phyloP scores from a whole-genome alignment of 2,329 filamentous ascomycete genomes.

The Aspergillus sp. region DNA sequence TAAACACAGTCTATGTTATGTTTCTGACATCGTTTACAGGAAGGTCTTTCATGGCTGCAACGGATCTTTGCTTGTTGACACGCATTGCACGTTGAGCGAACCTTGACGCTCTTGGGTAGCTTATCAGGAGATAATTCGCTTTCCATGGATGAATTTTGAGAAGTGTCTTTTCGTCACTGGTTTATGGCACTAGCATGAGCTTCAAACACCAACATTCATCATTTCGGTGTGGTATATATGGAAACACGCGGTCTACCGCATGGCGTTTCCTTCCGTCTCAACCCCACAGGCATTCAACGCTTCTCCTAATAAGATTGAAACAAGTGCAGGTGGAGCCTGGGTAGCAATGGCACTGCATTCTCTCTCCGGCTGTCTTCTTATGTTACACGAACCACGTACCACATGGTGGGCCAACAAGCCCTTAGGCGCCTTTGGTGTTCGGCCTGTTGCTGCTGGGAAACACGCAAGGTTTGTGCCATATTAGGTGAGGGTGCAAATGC shows the following conservation, averaged over 20 bases:
- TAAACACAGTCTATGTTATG: constrained; percentile 37
- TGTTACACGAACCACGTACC: constrained; percentile 16
- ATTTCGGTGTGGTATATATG: constrained; percentile 3
- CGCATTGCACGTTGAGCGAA: constrained; percentile 40
- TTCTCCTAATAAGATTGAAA: not conserved
- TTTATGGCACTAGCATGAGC: not conserved
- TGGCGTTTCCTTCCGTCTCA: not conserved
- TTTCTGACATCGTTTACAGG: constrained; percentile 35
- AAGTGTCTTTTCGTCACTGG: no score
- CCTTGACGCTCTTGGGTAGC: constrained; percentile 35
- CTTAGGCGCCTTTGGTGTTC: not conserved
- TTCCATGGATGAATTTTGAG: not conserved
- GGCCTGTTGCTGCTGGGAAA: not conserved
- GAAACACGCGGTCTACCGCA: not conserved
- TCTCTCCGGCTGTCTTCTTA: not conserved
- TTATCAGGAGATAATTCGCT: constrained; percentile 8
- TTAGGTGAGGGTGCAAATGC: constrained; percentile 1
- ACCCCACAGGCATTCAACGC: not conserved
- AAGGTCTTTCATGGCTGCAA: constrained; percentile 38
- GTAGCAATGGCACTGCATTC: constrained; percentile 14
- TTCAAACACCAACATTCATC: not conserved
- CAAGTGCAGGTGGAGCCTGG: not conserved
- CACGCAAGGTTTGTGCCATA: constrained; percentile 6
- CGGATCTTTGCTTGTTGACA: constrained; percentile 41
- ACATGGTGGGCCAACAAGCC: constrained; percentile 8